Evolutionary conservation across 177 flowering plant genomes (phyloP).

Genomic region (Telopea speciosissima): DNA sequence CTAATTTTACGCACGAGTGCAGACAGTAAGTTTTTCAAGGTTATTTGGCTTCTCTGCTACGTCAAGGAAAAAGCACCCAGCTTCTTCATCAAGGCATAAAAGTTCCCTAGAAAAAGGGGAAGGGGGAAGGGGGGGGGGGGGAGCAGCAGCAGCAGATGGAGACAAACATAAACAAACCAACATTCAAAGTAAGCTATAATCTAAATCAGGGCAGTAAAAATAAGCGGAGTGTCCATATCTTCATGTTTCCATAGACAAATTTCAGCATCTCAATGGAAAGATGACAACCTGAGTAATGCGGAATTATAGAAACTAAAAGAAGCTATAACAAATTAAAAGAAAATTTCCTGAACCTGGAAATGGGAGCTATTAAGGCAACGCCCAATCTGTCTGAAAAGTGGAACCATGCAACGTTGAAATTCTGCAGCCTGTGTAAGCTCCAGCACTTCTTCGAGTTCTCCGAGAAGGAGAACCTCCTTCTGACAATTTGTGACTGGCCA

Average conservation of each 20-base stretch:
- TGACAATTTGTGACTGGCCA: constrained; percentile 67
- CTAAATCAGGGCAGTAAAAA: background rate
- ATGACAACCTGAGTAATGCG: background rate
- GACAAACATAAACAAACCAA: no score
- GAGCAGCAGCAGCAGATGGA: no score
- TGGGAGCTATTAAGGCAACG: constrained; percentile 61
- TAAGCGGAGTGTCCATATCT: background rate
- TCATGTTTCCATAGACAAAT: background rate
- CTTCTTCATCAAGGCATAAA: no score
- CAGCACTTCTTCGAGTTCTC: constrained; percentile 64
- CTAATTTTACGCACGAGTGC: background rate
- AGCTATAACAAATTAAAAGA: background rate
- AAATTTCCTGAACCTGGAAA: constrained; percentile 43
- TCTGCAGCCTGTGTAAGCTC: constrained; percentile 57
- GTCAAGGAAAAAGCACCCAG: no score
- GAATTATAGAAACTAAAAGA: background rate
- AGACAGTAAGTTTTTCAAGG: background rate
- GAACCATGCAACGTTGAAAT: constrained; percentile 58
- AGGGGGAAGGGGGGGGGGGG: background rate
- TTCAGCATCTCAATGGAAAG: background rate
- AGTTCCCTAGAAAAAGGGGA: no score
- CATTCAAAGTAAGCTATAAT: no score
- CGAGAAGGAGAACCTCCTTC: constrained; percentile 63
- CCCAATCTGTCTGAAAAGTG: constrained; percentile 60
- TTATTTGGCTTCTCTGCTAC: background rate